Evolutionary conservation across 371 early-diverging fungal species (phyloP), one percentile per base, ranked within the genome.

Genomic region (Mucor lusitanicus): DNA sequence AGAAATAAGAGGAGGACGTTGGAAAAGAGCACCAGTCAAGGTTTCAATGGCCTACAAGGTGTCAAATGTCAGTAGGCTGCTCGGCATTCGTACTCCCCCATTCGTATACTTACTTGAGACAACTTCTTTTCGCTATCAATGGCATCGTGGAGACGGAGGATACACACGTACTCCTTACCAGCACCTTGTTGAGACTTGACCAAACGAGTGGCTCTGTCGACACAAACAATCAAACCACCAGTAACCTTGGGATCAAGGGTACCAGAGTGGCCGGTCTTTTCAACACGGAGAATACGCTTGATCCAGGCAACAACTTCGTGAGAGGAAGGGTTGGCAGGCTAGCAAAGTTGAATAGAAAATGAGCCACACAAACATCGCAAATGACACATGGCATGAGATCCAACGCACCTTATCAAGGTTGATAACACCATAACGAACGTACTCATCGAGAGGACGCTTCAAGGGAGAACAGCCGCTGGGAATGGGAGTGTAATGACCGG

Each of bases 261-360:
- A 66, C 99, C 99, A 76, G 92, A 90, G 89, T 99, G 99, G 53
- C 99, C 99, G 39, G 99, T 99, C 86, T 99, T 99, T 73, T 99
- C 99, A 50, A 96, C 97, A 63, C 96, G 91, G 61, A 99, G 91
- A 68, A 99, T 99, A 69, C 98, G 94, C 64, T 98, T 94, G 67
- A 99, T 95, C 99, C 99, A 99, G 60, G 99, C 99, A 53, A 99
- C 99, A 53, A 99, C 99, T 87, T 99, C 99, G 88, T 99, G 99
- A 44, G 99, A 99, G 44, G 98, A 98, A 60, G 99, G 99, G 87
- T 99, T 99, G 58, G 98, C 91, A 60, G 99, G 99, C 90, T 99
- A 99, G 13, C 32, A 76, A 69, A 28, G 61, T 56, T n/a, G n/a
- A n/a, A 58, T 27, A 32, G n/a, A 59, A 30, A 11, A 48, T 42